Evolutionary conservation across 78 protist genomes (phyloP).

Genomic region (Cavenderia fasciculata): DNA sequence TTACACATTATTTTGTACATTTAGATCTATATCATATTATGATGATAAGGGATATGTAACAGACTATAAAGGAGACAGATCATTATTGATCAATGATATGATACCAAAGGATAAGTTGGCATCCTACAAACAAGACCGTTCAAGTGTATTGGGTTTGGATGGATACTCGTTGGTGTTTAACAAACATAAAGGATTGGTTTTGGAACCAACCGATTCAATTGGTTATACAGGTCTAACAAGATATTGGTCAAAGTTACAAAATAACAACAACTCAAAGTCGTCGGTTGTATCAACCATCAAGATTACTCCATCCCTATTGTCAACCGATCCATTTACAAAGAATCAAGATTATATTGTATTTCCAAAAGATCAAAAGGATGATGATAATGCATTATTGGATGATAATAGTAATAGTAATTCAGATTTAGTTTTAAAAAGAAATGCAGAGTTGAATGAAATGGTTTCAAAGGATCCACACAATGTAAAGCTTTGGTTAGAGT

Average conservation of each 20-base stretch:
- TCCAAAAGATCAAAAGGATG: neutral
- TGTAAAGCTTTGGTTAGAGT: slow-evolving; percentile 17
- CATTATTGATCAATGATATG: neutral
- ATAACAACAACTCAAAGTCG: neutral
- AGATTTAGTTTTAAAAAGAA: neutral
- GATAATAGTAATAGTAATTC: neutral
- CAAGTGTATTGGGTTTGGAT: neutral
- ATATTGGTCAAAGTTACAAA: neutral
- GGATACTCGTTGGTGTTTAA: neutral
- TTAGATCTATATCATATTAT: neutral
- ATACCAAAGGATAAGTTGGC: neutral
- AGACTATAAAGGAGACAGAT: slow-evolving; percentile 20
- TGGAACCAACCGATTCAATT: neutral
- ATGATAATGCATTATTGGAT: neutral
- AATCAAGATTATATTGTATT: neutral
- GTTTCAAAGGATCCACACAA: neutral
- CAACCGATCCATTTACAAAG: neutral
- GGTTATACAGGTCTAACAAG: neutral
- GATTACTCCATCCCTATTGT: neutral
- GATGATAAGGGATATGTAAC: neutral
- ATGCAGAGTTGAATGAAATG: slow-evolving; percentile 13
- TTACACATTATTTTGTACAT: neutral
- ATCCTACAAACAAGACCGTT: slow-evolving; percentile 2
- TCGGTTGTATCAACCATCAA: neutral
- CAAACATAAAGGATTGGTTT: slow-evolving; percentile 25